Evolutionary conservation across 1,139 yeast species (phyloP).

Genomic region (Hansenula anomala): DNA sequence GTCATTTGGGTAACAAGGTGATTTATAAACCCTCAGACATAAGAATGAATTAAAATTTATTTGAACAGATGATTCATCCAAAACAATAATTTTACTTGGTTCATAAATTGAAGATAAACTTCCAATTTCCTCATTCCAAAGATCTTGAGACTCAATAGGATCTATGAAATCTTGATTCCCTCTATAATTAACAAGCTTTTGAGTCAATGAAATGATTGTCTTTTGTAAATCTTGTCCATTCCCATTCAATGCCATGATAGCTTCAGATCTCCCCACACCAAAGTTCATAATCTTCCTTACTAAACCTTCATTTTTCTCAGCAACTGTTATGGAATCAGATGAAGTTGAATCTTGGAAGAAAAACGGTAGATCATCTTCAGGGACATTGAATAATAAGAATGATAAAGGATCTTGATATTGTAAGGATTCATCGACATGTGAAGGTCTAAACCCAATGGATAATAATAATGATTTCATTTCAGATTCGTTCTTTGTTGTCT

Average conservation of each 20-base stretch:
- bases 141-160: constrained; percentile 20
- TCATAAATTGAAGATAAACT: constrained; percentile 57
- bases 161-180: constrained; percentile 21
- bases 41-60: constrained; percentile 26
- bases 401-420: constrained; percentile 65
- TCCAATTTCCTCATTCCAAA: constrained; percentile 80
- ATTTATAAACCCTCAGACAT: constrained; percentile 47
- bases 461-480: constrained; percentile 20
- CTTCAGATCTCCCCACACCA: constrained; percentile 69
- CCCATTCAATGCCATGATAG: constrained; percentile 41
- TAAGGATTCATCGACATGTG: constrained; percentile 71
- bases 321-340: constrained; percentile 42
- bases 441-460: constrained; percentile 59
- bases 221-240: constrained; percentile 41
- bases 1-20: constrained; percentile 50
- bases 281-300: constrained; percentile 55
- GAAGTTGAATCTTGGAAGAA: constrained; percentile 39
- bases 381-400: constrained; percentile 83
- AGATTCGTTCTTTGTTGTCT: constrained; percentile 10
- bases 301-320: constrained; percentile 41
- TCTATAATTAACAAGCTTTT: constrained; percentile 33
- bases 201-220: constrained; percentile 50
- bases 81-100: constrained; percentile 26
- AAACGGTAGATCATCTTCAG: constrained; percentile 86
- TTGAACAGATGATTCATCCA: constrained; percentile 19